Evolutionary conservation across 495 filamentous ascomycete genomes (phyloP).

Genomic region (Articulospora tetracladia): DNA sequence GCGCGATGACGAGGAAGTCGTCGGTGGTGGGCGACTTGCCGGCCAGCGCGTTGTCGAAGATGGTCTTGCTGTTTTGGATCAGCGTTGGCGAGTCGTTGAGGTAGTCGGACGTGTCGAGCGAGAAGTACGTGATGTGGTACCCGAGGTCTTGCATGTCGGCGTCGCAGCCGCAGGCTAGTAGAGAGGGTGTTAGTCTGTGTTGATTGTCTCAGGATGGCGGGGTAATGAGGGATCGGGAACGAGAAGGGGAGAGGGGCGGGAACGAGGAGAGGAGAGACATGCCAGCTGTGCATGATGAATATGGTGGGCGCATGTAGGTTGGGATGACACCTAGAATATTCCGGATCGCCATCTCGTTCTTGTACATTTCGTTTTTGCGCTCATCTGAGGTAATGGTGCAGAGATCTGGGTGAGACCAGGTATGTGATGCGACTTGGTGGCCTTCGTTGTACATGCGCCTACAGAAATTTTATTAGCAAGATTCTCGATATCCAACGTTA

Average conservation of each 20-base stretch:
- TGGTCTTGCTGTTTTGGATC: slow-evolving; percentile 70
- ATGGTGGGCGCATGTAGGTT: slow-evolving; percentile 75
- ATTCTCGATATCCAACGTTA: neutral
- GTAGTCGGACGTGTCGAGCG: slow-evolving; percentile 80
- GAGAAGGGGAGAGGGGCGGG: neutral
- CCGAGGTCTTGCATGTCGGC: slow-evolving; percentile 59
- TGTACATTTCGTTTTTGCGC: slow-evolving; percentile 55
- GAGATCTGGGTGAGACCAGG: slow-evolving; percentile 67
- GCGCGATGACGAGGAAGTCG: slow-evolving; percentile 40
- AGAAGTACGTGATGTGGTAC: slow-evolving; percentile 72
- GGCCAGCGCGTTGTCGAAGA: slow-evolving; percentile 52
- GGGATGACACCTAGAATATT: slow-evolving; percentile 70
- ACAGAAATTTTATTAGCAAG: slow-evolving; percentile 15
- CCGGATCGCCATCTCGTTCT: slow-evolving; percentile 65
- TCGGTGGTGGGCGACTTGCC: slow-evolving; percentile 33
- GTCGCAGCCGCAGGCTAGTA: slow-evolving; percentile 41
- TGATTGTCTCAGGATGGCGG: too few relatives aligned
- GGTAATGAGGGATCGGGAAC: too few relatives aligned
- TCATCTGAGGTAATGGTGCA: slow-evolving; percentile 45
- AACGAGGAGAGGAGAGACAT: slow-evolving; percentile 69
- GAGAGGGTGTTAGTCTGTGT: neutral
- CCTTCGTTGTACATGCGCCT: slow-evolving; percentile 55
- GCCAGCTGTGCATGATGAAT: slow-evolving; percentile 67
- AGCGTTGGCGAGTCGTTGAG: slow-evolving; percentile 52
- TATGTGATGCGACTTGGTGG: slow-evolving; percentile 73